Conservation (phyloP, 257 asterid genomes). For the Capsicum rhomboideum region DNA sequence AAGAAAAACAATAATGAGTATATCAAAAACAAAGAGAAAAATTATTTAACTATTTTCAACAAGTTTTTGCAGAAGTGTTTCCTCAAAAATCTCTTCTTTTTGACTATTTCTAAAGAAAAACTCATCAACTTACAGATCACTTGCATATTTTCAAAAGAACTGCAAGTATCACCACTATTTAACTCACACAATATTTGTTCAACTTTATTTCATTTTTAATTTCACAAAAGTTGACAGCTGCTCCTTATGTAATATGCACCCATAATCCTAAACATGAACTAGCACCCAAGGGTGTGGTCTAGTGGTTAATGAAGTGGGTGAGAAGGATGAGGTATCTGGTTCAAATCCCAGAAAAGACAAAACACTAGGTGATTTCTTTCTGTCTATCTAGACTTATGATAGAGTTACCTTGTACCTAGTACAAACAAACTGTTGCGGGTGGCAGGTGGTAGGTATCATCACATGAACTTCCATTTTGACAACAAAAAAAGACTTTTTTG, state of each 20-base stretch:
- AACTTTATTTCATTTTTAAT: neutral
- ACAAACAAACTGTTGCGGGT: too few relatives aligned
- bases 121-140: neutral
- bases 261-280: neutral
- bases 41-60: neutral
- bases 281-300: too few relatives aligned
- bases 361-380: too few relatives aligned
- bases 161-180: neutral
- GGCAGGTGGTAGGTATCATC: too few relatives aligned
- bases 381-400: too few relatives aligned
- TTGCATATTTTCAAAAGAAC: too few relatives aligned
- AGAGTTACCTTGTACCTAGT: too few relatives aligned
- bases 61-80: neutral
- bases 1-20: neutral
- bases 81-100: neutral
- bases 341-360: too few relatives aligned
- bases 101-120: neutral
- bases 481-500: too few relatives aligned
- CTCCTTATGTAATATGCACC: neutral
- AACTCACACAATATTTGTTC: neutral
- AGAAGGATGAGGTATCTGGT: too few relatives aligned
- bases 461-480: neutral
- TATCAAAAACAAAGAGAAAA: neutral
- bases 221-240: neutral
- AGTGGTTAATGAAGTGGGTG: too few relatives aligned